These are phyloP conservation scores for Saturnispora saitoi DNA, from an alignment of 805 yeast species.

Conservation along the genomic window DNA sequence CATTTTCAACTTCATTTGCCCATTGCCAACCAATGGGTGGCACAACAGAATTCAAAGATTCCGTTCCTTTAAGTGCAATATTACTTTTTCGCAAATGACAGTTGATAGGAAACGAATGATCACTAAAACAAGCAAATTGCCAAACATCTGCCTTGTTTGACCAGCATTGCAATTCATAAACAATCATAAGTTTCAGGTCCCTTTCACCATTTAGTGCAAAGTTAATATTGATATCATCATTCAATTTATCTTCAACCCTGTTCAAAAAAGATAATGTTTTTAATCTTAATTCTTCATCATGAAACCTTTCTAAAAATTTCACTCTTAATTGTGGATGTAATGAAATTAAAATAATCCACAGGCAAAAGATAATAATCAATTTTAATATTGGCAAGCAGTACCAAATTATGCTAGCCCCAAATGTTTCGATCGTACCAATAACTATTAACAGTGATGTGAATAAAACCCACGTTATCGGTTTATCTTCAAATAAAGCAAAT, in stretches of 20 bases:
- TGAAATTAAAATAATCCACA: slow-evolving; percentile 42
- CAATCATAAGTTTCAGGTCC: slow-evolving; percentile 46
- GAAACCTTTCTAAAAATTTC: slow-evolving; percentile 35
- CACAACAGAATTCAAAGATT: slow-evolving; percentile 32
- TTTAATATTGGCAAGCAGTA: slow-evolving; percentile 24
- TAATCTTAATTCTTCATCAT: slow-evolving; percentile 60
- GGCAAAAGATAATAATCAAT: slow-evolving; percentile 25
- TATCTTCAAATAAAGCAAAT: slow-evolving; percentile 58
- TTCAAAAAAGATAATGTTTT: slow-evolving; percentile 40
- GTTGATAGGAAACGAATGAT: slow-evolving; percentile 45
- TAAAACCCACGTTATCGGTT: slow-evolving; percentile 45
- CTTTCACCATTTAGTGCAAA: slow-evolving; percentile 27
- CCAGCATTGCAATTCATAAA: slow-evolving; percentile 58
- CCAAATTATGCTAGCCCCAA: slow-evolving; percentile 21
- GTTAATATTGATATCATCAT: slow-evolving; percentile 31
- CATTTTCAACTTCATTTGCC: slow-evolving; percentile 4
- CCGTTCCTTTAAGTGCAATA: slow-evolving; percentile 23
- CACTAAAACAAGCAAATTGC: slow-evolving; percentile 53
- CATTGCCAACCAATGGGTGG: slow-evolving; percentile 60
- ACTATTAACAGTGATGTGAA: slow-evolving; percentile 29
- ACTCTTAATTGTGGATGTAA: slow-evolving; percentile 51
- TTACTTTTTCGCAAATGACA: slow-evolving; percentile 31
- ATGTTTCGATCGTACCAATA: slow-evolving; percentile 20
- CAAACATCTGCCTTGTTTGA: slow-evolving; percentile 45
- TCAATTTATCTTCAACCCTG: slow-evolving; percentile 36